Conservation (phyloP, 192 early-diverging fungal species). For the Coemansia sp. region DNA sequence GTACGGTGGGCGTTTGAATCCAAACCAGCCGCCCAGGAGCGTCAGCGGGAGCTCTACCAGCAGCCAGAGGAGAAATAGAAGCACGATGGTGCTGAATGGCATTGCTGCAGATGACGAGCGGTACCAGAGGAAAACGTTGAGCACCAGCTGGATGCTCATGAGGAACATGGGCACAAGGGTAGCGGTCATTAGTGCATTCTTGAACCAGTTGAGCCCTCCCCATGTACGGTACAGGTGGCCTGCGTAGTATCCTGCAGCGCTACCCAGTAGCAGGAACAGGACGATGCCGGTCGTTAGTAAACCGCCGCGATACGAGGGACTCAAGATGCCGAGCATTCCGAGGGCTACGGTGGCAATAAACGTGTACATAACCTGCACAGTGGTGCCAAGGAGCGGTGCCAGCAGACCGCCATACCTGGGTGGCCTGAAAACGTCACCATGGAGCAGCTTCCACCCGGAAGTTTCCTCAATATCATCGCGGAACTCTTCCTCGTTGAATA, state of each 20-base stretch:
- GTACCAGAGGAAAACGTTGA: conserved; percentile 87
- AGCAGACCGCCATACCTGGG: conserved; percentile 63
- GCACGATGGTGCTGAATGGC: conserved; percentile 83
- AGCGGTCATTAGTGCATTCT: conserved; percentile 65
- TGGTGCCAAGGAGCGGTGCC: conserved; percentile 70
- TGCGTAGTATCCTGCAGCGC: conserved; percentile 65
- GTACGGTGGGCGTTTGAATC: conserved; percentile 70
- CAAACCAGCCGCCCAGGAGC: conserved; percentile 84
- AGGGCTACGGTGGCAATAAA: conserved; percentile 54
- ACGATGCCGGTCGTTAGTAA: conserved; percentile 56
- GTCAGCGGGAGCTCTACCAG: conserved; percentile 75
- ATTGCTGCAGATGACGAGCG: conserved; percentile 85
- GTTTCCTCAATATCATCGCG: conserved; percentile 68
- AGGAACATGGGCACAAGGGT: conserved; percentile 58
- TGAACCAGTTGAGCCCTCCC: conserved; percentile 65
- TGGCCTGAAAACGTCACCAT: conserved; percentile 74
- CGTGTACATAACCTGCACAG: conserved; percentile 66
- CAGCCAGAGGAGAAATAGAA: conserved; percentile 78
- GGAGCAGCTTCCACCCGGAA: conserved; percentile 73
- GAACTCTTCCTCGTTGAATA: conserved; percentile 49
- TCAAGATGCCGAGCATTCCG: conserved; percentile 59
- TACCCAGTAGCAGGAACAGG: conserved; percentile 56
- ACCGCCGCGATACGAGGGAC: conserved; percentile 65
- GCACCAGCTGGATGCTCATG: conserved; percentile 62
- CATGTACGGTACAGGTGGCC: conserved; percentile 70